Conservation (phyloP, 108 stramenopile species). For the Bacterosira constricta region DNA sequence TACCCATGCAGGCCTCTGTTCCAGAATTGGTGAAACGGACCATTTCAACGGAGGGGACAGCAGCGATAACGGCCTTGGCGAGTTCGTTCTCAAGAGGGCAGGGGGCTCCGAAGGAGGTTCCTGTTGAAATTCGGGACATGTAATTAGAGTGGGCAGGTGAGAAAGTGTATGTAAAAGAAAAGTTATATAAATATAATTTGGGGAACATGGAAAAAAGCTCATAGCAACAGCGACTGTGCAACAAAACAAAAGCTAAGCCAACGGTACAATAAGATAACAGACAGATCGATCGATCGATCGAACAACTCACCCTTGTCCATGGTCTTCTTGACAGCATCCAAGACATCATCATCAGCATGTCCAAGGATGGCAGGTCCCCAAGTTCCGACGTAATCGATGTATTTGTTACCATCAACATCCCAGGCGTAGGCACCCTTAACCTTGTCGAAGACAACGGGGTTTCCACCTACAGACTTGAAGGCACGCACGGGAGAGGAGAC, state of each 20-base stretch:
- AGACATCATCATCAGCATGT: slow-evolving; percentile 97
- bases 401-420: slow-evolving; percentile 98
- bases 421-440: slow-evolving; percentile 99
- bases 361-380: slow-evolving; percentile 99
- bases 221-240: not conserved
- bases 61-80: slow-evolving; percentile 96
- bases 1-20: slow-evolving; percentile 99
- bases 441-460: slow-evolving; percentile 95
- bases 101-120: slow-evolving; percentile 97
- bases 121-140: too few relatives aligned
- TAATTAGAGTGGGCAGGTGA: too few relatives aligned
- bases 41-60: slow-evolving; percentile 99
- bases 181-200: not conserved
- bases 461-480: slow-evolving; percentile 98
- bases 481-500: slow-evolving; percentile 97
- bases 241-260: not conserved
- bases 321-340: slow-evolving; percentile 87
- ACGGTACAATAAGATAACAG: not conserved
- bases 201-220: not conserved
- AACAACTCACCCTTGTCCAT: slow-evolving; percentile 87
- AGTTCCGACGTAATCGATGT: slow-evolving; percentile 96
- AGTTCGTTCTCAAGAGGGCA: slow-evolving; percentile 95
- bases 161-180: not conserved
- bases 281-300: not conserved
- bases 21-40: slow-evolving; percentile 99